Conservation (phyloP, 1,139 yeast species). For the Taphrina betulina region DNA sequence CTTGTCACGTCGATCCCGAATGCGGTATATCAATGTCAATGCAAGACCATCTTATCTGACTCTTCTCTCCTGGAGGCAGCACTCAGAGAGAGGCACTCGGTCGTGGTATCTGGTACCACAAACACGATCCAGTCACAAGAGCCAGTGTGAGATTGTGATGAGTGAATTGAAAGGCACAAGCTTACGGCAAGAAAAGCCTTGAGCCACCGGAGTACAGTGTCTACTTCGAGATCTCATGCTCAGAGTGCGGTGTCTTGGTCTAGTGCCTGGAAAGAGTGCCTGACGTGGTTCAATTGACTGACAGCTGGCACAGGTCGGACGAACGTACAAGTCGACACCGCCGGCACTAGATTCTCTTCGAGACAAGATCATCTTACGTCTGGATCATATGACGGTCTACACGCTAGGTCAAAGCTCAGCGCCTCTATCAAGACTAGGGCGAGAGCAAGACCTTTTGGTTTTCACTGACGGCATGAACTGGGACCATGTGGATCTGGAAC, state of each 20-base stretch:
- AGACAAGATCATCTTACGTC: conserved; percentile 2
- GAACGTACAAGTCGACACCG: conserved; percentile 2
- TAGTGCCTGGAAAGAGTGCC: not conserved
- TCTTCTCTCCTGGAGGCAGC: not conserved
- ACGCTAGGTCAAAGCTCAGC: not conserved
- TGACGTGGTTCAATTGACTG: not conserved
- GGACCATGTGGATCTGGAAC: not conserved
- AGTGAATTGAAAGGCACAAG: not conserved
- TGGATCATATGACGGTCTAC: conserved; percentile 9
- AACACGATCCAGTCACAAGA: not conserved
- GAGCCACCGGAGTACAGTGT: conserved; percentile 3
- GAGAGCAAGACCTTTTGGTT: not conserved
- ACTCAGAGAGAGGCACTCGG: not conserved
- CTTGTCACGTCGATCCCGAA: no score
- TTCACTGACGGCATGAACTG: conserved; percentile 5
- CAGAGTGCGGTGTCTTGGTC: not conserved
- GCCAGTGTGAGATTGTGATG: not conserved
- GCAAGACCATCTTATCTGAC: conserved; percentile 4
- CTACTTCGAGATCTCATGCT: conserved; percentile 3
- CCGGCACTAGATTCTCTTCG: conserved; percentile 1
- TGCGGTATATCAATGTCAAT: conserved; percentile 5
- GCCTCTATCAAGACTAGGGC: not conserved
- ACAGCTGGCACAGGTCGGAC: conserved; percentile 1
- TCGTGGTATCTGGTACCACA: conserved; percentile 4
- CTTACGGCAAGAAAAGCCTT: not conserved